Evolutionary conservation across 257 asterid genomes (phyloP), one percentile per base, ranked within the genome.

Genomic region (Voacanga thouarsii): DNA sequence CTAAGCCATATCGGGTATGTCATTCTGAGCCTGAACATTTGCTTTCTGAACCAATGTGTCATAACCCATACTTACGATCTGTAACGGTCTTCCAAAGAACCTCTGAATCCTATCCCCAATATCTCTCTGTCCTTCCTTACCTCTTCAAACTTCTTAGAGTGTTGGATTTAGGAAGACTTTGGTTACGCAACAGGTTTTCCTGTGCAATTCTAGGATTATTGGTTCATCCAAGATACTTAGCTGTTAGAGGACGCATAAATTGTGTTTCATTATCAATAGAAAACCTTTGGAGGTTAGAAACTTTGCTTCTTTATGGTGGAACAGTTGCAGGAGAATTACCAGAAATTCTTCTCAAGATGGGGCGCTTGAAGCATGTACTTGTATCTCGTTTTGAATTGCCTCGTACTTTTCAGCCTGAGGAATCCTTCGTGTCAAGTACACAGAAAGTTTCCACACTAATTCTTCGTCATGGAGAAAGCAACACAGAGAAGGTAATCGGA

Each of bases 211-310:
- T n/a, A 19, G 23, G 61, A 6, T 43, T 53, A 4, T 24, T 75
- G 7, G 53, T 79, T 18, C 57, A 73, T 70, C 45, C 75, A 63
- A 79, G 83, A 8, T 79, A 59, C 66, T 57, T 82, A 51, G 75
- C 82, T 57, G 24, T 72, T 41, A 14, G 7, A 41, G 75, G 41
- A 18, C 15, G 9, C 8, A 11, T 39, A 1, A 1, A 64, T 26
- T 5, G 7, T 3, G 56, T 69, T 69, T 56, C 74, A 21, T 44
- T 16, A 18, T 43, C 74, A 2, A 7, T 69, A 3, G 49, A 33
- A 45, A 69, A 69, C 16, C 74, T 69, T 11, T 69, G 55, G 74
- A 43, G 50, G 30, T 43, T 69, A 5, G 74, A 43, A 21, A 69
- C 53, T 7, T 69, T 69, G 6, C 28, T 60, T 60, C 7, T 19